Evolutionary conservation across 257 asterid genomes (phyloP).

Genomic region (Lantana camara): DNA sequence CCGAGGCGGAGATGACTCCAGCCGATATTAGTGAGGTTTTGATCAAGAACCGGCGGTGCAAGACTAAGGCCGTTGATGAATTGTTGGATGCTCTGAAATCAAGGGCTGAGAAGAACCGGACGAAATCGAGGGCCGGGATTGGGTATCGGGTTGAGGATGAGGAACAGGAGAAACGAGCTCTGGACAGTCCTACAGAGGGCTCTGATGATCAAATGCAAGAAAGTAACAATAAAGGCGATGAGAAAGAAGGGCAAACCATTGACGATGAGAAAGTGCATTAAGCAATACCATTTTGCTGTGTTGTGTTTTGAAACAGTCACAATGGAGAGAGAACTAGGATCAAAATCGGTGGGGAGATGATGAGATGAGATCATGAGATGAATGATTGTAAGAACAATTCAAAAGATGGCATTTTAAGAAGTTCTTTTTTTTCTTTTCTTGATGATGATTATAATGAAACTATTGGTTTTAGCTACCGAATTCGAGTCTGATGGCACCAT

Average conservation of each 20-base stretch:
- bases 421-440: slow-evolving; percentile 19
- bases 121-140: slow-evolving; percentile 13
- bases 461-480: slow-evolving; percentile 21
- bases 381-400: neutral
- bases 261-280: slow-evolving; percentile 26
- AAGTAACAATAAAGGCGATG: slow-evolving; percentile 28
- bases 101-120: slow-evolving; percentile 47
- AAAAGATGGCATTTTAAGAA: neutral
- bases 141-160: slow-evolving; percentile 37
- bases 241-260: slow-evolving; percentile 8
- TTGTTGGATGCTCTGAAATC: slow-evolving; percentile 48
- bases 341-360: neutral
- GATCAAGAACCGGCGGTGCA: slow-evolving; percentile 74
- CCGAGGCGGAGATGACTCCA: slow-evolving; percentile 79
- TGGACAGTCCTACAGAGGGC: slow-evolving; percentile 51
- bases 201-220: slow-evolving; percentile 26
- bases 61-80: slow-evolving; percentile 56
- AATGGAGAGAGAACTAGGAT: neutral
- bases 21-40: slow-evolving; percentile 89
- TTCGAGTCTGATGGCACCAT: no score
- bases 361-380: neutral
- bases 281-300: neutral
- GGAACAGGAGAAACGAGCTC: slow-evolving; percentile 62
- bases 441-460: neutral
- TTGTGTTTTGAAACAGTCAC: no score